Evolutionary conservation across 192 early-diverging fungal genomes (phyloP).

Genomic region (Phlyctochytrium arcticum): DNA sequence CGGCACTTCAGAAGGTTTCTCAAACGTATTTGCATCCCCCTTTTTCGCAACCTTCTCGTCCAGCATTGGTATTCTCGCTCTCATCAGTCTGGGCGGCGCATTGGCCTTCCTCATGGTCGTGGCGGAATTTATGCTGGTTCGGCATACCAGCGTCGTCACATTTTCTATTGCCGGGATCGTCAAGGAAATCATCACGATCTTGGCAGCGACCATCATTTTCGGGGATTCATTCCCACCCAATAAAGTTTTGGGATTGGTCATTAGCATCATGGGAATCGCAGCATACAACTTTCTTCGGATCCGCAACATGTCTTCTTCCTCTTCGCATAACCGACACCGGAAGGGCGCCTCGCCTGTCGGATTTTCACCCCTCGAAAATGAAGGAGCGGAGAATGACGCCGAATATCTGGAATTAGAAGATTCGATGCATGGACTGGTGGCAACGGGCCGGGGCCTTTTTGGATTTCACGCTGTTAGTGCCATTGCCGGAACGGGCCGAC

Average conservation of each 20-base stretch:
- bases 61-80: slow-evolving; percentile 38
- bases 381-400: background rate
- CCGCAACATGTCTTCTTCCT: slow-evolving; percentile 1
- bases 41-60: slow-evolving; percentile 43
- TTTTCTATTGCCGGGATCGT: slow-evolving; percentile 82
- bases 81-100: slow-evolving; percentile 73
- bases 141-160: slow-evolving; percentile 77
- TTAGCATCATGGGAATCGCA: slow-evolving; percentile 82
- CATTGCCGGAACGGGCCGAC: background rate
- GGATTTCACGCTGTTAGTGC: slow-evolving; percentile 25
- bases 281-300: slow-evolving; percentile 49
- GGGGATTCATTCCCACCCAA: slow-evolving; percentile 73
- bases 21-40: slow-evolving; percentile 29
- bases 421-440: background rate
- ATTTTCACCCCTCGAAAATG: background rate
- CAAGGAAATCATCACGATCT: slow-evolving; percentile 82
- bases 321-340: slow-evolving; percentile 2
- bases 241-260: slow-evolving; percentile 71
- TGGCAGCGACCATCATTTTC: slow-evolving; percentile 69
- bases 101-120: slow-evolving; percentile 87
- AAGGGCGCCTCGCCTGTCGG: background rate
- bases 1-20: slow-evolving; percentile 61
- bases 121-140: slow-evolving; percentile 80
- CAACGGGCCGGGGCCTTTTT: slow-evolving; percentile 4
- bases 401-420: slow-evolving; percentile 4